These are phyloP conservation scores for Aegilops sharonensis DNA, from an alignment of 176 grass and related monocot genomes.

Conservation along the genomic window DNA sequence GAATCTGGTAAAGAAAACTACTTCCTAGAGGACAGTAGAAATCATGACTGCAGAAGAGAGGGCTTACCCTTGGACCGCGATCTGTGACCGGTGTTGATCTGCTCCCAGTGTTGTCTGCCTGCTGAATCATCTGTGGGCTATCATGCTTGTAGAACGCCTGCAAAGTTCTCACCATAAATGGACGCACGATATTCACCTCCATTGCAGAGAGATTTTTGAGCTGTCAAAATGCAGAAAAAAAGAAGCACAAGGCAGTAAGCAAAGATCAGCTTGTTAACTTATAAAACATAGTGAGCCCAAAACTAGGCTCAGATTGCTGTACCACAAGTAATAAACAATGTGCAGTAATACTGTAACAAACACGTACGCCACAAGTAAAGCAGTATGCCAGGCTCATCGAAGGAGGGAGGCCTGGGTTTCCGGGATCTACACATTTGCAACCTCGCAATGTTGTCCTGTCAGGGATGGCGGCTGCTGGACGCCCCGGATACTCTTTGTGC, in stretches of 20 bases:
- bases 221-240: slow-evolving; percentile 31
- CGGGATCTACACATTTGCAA: no score
- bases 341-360: not conserved
- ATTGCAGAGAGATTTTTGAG: slow-evolving; percentile 99
- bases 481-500: no score
- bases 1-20: not conserved
- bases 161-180: slow-evolving; percentile 90
- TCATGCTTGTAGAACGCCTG: slow-evolving; percentile 97
- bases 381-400: not conserved
- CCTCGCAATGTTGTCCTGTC: no score
- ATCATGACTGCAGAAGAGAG: not conserved
- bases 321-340: not conserved
- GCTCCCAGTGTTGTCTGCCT: slow-evolving; percentile 48
- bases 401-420: not conserved
- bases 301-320: not conserved
- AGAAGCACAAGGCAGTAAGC: not conserved
- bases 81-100: slow-evolving; percentile 49
- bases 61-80: slow-evolving; percentile 69
- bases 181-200: slow-evolving; percentile 95
- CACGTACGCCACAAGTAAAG: not conserved
- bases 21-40: not conserved
- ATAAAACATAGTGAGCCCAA: not conserved
- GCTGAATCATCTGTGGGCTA: slow-evolving; percentile 85
- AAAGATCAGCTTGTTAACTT: not conserved
- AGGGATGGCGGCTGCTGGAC: no score